Evolutionary conservation across 805 yeast species (phyloP).

Genomic region (Kregervanrija pseudodelftensis): DNA sequence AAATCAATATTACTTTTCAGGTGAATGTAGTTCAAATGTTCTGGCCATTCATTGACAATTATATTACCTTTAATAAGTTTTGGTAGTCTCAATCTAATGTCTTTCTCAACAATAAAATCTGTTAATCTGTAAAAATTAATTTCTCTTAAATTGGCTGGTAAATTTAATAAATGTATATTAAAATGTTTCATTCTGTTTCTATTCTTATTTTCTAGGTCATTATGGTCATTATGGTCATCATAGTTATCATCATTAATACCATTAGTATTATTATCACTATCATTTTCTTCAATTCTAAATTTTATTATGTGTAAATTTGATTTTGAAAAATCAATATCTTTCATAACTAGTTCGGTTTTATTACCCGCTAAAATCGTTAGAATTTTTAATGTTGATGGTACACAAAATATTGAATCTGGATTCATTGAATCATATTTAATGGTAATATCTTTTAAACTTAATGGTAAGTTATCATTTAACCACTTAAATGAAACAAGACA

Average conservation of each 20-base stretch:
- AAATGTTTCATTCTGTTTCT: not conserved
- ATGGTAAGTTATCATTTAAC: conserved; percentile 6
- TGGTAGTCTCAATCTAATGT: conserved; percentile 3
- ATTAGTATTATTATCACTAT: not conserved
- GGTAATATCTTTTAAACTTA: conserved; percentile 4
- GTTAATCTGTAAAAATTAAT: conserved; percentile 7
- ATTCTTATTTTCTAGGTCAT: too few species aligned
- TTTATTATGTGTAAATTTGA: conserved; percentile 1
- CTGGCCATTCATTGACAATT: not conserved
- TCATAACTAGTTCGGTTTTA: not conserved
- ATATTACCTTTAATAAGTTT: not conserved
- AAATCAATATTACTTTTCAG: conserved; percentile 1
- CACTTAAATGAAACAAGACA: conserved; percentile 6
- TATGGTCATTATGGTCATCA: too few species aligned
- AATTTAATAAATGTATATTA: not conserved
- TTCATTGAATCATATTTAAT: conserved; percentile 2
- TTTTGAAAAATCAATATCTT: conserved; percentile 4
- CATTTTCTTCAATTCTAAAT: conserved; percentile 6
- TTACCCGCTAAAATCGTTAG: conserved; percentile 5
- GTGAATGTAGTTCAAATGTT: not conserved
- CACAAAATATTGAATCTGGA: not conserved
- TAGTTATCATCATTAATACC: too few species aligned
- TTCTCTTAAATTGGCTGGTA: conserved; percentile 4
- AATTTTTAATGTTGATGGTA: conserved; percentile 5
- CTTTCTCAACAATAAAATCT: conserved; percentile 8